Evolutionary conservation across 768 basidiomycete species (phyloP).

Genomic region (Steccherinum ochraceum): DNA sequence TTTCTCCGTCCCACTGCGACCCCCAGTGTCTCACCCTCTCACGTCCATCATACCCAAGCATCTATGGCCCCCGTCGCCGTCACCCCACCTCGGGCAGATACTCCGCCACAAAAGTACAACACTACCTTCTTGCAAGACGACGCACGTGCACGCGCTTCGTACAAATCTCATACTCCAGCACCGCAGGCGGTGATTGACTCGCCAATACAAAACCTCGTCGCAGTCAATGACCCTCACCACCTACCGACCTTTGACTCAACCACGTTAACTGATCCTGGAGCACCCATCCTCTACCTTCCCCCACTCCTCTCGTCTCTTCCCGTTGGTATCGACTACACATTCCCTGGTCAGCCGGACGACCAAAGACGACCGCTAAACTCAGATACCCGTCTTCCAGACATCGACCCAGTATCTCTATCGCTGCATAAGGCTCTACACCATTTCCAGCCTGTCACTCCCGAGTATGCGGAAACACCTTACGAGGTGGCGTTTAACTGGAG

Average conservation of each 20-base stretch:
- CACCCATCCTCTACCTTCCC: slow-evolving; percentile 72
- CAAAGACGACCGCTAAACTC: slow-evolving; percentile 44
- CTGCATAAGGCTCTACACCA: slow-evolving; percentile 81
- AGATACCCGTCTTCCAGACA: slow-evolving; percentile 70
- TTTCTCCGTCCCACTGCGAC: too few species aligned
- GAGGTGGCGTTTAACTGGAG: slow-evolving; percentile 85
- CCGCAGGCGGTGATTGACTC: background rate
- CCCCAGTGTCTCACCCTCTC: background rate
- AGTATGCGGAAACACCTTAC: slow-evolving; percentile 66
- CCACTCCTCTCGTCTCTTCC: slow-evolving; percentile 79
- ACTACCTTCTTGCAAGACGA: background rate
- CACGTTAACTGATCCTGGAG: slow-evolving; percentile 22
- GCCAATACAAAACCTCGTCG: background rate
- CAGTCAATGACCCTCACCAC: slow-evolving; percentile 42
- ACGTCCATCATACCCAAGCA: background rate
- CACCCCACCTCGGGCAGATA: background rate
- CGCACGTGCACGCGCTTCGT: background rate
- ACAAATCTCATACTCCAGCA: background rate
- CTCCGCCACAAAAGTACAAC: background rate
- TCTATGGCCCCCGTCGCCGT: background rate
- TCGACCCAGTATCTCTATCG: slow-evolving; percentile 78
- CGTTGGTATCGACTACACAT: slow-evolving; percentile 23
- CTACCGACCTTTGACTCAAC: slow-evolving; percentile 45
- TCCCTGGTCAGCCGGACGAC: slow-evolving; percentile 12
- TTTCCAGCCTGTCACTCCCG: slow-evolving; percentile 52